These are phyloP conservation scores for Teratosphaeria viscida DNA, from an alignment of 2,329 filamentous ascomycete species.

Conservation along the genomic window DNA sequence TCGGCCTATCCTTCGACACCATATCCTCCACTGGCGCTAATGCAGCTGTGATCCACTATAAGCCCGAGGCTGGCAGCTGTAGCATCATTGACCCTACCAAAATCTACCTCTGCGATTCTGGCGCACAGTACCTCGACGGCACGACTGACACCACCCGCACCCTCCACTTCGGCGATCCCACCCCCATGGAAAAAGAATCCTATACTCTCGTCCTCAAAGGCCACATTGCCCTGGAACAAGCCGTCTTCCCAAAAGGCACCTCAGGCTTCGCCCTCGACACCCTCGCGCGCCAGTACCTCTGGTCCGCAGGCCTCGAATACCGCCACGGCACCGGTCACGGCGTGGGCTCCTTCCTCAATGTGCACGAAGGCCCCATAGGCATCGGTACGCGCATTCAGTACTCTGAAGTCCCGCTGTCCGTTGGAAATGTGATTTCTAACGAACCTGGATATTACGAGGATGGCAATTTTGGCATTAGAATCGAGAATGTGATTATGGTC, in stretches of 20 bases:
- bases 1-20: conserved; percentile 85
- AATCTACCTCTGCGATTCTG: conserved; percentile 93
- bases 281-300: conserved; percentile 81
- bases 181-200: conserved; percentile 70
- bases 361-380: conserved; percentile 93
- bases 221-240: conserved; percentile 76
- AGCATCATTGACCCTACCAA: conserved; percentile 71
- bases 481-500: conserved; percentile 92
- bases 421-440: conserved; percentile 93
- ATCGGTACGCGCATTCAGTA: conserved; percentile 89
- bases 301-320: conserved; percentile 89
- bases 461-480: conserved; percentile 84
- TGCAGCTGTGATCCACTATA: conserved; percentile 93
- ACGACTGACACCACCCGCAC: conserved; percentile 95
- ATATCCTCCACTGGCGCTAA: conserved; percentile 92
- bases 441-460: conserved; percentile 97
- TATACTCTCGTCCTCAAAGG: conserved; percentile 95
- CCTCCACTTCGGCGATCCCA: conserved; percentile 79
- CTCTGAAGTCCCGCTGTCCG: conserved; percentile 74
- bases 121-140: conserved; percentile 90
- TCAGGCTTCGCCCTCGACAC: conserved; percentile 86
- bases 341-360: conserved; percentile 88
- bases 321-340: conserved; percentile 94
- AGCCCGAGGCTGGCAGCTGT: conserved; percentile 73
- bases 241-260: conserved; percentile 87